phyloP scores from a whole-genome alignment of 495 filamentous ascomycete species.

The Halenospora varia region DNA sequence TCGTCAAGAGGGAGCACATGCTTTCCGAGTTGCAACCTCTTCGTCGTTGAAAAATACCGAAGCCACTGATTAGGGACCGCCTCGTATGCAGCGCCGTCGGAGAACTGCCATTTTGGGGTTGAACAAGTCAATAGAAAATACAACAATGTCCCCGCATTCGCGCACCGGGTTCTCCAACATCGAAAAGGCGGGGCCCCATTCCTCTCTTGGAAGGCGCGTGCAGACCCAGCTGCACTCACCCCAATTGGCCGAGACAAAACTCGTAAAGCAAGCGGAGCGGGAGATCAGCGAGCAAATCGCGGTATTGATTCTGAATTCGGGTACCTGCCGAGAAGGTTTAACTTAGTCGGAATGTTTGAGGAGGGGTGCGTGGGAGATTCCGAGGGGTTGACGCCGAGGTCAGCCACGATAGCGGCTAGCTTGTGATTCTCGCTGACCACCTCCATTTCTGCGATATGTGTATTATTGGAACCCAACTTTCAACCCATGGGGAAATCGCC shows the following conservation, averaged over 20 bases:
- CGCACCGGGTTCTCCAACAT: not conserved
- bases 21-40: not conserved
- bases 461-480: not conserved
- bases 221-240: no score
- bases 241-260: not conserved
- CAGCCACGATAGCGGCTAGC: not conserved
- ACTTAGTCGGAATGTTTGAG: not conserved
- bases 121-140: not conserved
- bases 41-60: not conserved
- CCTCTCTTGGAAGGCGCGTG: not conserved
- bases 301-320: not conserved
- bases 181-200: not conserved
- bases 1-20: not conserved
- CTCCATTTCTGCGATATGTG: no score
- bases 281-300: not conserved
- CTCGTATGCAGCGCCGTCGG: not conserved
- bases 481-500: not conserved
- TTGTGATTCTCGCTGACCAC: not conserved
- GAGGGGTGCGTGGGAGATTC: not conserved
- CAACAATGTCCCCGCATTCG: not conserved
- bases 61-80: not conserved
- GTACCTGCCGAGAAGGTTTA: not conserved
- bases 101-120: not conserved
- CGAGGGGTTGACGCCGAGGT: not conserved
- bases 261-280: not conserved